Percentiles rank a stretch among this genome's conserved stretches.
These are phyloP conservation scores for Lachancea quebecensis DNA, from an alignment of 805 yeast genomes.

Conservation along the genomic window DNA sequence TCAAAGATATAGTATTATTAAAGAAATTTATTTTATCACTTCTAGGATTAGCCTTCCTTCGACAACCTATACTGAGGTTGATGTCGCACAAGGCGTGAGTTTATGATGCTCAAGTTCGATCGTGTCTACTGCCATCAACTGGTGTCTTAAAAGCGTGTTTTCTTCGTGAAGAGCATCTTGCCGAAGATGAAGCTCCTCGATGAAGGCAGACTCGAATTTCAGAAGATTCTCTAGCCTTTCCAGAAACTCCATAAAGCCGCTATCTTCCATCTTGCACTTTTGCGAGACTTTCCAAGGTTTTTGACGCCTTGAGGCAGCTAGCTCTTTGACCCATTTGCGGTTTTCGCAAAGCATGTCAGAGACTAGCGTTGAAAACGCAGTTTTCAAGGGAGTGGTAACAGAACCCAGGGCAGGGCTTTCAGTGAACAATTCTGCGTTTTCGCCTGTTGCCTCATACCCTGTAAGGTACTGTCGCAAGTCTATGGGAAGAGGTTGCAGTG, in stretches of 20 bases:
- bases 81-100: too few relatives aligned
- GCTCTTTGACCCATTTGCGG: not conserved
- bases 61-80: too few relatives aligned
- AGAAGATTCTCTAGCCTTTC: not conserved
- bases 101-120: too few relatives aligned
- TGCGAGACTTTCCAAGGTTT: not conserved
- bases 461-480: not conserved
- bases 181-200: slow-evolving; percentile 1
- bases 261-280: not conserved
- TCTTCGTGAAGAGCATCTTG: not conserved
- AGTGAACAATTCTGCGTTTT: not conserved
- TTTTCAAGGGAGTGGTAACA: not conserved
- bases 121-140: too few relatives aligned
- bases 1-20: too few relatives aligned
- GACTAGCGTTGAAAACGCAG: not conserved
- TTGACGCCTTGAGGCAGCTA: not conserved
- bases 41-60: too few relatives aligned
- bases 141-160: not conserved
- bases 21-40: too few relatives aligned
- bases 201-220: slow-evolving; percentile 1
- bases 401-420: not conserved
- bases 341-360: not conserved
- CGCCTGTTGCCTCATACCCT: not conserved
- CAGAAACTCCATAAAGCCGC: not conserved
- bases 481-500: not conserved